Conservation (phyloP, 2,329 filamentous ascomycete genomes). For the Pyricularia pennisetigena region DNA sequence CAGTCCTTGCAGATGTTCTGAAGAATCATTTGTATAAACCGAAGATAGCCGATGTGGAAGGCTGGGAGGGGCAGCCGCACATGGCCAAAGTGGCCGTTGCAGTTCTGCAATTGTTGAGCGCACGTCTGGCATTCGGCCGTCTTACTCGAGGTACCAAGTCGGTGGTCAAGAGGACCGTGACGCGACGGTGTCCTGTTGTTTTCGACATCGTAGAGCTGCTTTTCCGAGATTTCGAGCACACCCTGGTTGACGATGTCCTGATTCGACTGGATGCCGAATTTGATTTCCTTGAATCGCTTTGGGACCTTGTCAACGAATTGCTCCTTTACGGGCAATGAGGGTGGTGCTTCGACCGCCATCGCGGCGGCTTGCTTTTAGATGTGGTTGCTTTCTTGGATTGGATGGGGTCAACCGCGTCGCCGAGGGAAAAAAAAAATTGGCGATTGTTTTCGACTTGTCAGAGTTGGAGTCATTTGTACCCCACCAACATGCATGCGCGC, state of each 20-base stretch:
- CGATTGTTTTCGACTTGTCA: neutral
- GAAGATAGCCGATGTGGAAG: slow-evolving; percentile 94
- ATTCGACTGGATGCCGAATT: slow-evolving; percentile 91
- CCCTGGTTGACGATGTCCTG: slow-evolving; percentile 94
- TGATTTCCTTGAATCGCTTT: slow-evolving; percentile 85
- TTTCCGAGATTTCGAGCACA: slow-evolving; percentile 88
- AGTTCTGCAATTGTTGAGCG: slow-evolving; percentile 68
- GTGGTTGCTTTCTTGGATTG: neutral
- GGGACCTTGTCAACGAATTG: slow-evolving; percentile 84
- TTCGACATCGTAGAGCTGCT: slow-evolving; percentile 84
- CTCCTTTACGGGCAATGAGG: slow-evolving; percentile 45
- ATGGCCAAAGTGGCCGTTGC: slow-evolving; percentile 92
- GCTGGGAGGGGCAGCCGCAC: slow-evolving; percentile 83
- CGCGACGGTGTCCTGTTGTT: slow-evolving; percentile 65
- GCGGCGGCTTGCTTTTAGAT: neutral
- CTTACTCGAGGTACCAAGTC: slow-evolving; percentile 85
- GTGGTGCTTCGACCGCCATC: slow-evolving; percentile 1
- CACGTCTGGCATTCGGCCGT: slow-evolving; percentile 73
- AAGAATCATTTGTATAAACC: slow-evolving; percentile 82
- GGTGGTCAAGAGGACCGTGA: slow-evolving; percentile 80
- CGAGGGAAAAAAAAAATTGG: neutral
- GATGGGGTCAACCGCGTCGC: neutral
- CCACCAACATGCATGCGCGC: neutral
- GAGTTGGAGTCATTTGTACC: slow-evolving; percentile 4
- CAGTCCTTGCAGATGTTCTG: slow-evolving; percentile 97